phyloP scores from a whole-genome alignment of 2,329 filamentous ascomycete species.

The Verticillium longisporum region DNA sequence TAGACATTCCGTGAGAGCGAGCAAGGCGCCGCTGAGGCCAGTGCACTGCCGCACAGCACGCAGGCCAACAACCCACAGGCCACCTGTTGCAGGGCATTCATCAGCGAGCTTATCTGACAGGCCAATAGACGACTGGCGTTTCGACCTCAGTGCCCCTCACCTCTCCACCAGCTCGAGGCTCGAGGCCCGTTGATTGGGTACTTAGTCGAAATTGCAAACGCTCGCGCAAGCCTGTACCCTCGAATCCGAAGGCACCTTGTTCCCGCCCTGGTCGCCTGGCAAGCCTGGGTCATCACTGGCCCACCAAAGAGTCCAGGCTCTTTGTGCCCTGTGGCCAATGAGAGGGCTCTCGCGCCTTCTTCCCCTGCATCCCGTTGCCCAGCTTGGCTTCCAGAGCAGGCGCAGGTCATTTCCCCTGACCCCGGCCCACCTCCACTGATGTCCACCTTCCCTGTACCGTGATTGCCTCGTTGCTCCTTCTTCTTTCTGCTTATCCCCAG shows the following conservation, averaged over 20 bases:
- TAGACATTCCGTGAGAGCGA: neutral
- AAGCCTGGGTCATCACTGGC: neutral
- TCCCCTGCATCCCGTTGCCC: neutral
- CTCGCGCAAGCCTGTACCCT: neutral
- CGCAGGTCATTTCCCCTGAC: slow-evolving; percentile 2
- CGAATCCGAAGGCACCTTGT: neutral
- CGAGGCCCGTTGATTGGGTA: neutral
- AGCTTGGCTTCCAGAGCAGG: neutral
- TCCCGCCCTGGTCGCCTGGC: neutral
- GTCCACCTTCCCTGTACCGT: neutral
- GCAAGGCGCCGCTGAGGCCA: neutral
- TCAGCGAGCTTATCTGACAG: neutral
- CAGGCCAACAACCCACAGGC: neutral
- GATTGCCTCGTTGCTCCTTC: slow-evolving; percentile 3
- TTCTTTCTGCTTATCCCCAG: slow-evolving; percentile 3
- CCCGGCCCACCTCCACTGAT: neutral
- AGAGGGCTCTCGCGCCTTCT: neutral
- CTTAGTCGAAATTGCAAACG: slow-evolving; percentile 1
- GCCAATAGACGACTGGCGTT: neutral
- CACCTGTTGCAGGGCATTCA: neutral
- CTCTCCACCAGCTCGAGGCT: neutral
- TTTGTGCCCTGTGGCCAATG: neutral
- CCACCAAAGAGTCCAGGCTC: neutral
- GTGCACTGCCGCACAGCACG: neutral
- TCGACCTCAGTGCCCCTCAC: neutral